These are phyloP conservation scores for Pseudogymnoascus sp. DNA, from an alignment of 2,329 filamentous ascomycete genomes.

Conservation along the genomic window DNA sequence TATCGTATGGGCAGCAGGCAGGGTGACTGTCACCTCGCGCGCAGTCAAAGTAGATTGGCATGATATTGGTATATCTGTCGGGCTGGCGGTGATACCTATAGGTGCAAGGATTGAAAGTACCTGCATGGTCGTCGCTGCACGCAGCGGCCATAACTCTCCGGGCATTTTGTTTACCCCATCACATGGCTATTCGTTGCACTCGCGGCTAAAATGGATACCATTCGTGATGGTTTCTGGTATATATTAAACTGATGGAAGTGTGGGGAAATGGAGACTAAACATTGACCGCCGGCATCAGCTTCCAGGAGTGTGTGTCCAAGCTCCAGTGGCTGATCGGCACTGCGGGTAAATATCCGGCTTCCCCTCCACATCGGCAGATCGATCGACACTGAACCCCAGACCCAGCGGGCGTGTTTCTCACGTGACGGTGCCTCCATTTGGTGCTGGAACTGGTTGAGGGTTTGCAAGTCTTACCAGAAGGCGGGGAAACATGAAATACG, in stretches of 20 bases:
- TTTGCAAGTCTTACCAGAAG: neutral
- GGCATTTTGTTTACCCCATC: slow-evolving; percentile 2
- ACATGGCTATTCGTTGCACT: neutral
- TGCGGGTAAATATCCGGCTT: slow-evolving; percentile 4
- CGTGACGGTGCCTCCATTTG: neutral
- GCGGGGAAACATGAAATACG: neutral
- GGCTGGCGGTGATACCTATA: neutral
- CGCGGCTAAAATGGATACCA: neutral
- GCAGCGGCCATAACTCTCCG: neutral
- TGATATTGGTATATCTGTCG: neutral
- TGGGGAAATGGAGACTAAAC: neutral
- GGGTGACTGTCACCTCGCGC: neutral
- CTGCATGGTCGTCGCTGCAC: neutral
- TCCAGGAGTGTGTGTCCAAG: neutral
- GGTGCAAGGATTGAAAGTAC: neutral
- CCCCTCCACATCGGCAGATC: neutral
- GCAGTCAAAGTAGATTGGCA: neutral
- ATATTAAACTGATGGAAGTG: neutral
- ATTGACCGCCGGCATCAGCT: neutral
- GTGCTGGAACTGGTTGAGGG: neutral
- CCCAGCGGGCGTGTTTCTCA: neutral
- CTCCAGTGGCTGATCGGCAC: slow-evolving; percentile 4
- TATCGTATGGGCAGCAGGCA: neutral
- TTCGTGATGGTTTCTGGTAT: neutral
- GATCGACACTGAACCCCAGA: neutral